A percentile compares a stretch with the other conserved stretches of the same genome.
These are phyloP conservation scores for Clausena lansium DNA, from an alignment of 345 rosid species.

Conservation along the genomic window DNA sequence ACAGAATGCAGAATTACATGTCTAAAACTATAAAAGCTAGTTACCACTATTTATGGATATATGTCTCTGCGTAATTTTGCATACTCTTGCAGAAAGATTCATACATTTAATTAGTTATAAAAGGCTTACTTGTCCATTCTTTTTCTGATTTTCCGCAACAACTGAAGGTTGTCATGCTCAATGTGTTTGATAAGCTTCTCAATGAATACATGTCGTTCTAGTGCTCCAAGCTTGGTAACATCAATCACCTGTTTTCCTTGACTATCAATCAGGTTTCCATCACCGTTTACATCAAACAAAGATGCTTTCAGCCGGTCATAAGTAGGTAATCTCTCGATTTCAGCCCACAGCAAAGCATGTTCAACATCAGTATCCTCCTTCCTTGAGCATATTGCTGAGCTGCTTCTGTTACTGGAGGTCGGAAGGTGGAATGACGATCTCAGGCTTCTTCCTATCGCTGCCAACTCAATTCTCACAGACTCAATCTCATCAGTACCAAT, in stretches of 20 bases:
- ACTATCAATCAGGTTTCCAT: constrained; percentile 14
- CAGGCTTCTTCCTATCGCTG: constrained; percentile 64
- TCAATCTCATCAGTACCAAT: constrained; percentile 61
- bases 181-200: constrained; percentile 66
- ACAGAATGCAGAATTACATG: no score
- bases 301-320: constrained; percentile 53
- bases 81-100: neutral
- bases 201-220: constrained; percentile 50
- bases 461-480: constrained; percentile 54
- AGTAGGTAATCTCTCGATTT: constrained; percentile 69
- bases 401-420: constrained; percentile 42
- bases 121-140: constrained; percentile 51
- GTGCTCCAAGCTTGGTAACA: constrained; percentile 55
- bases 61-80: neutral
- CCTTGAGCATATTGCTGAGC: constrained; percentile 3
- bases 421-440: constrained; percentile 52
- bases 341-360: constrained; percentile 57
- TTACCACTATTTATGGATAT: no score
- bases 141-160: constrained; percentile 44
- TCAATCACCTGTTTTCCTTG: constrained; percentile 42
- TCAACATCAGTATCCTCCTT: constrained; percentile 38
- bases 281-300: constrained; percentile 33
- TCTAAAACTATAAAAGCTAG: no score
- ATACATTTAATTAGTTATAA: neutral
- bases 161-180: constrained; percentile 59